Evolutionary conservation across 1,139 yeast species (phyloP).

Genomic region (Suhomyces bolitotheri): DNA sequence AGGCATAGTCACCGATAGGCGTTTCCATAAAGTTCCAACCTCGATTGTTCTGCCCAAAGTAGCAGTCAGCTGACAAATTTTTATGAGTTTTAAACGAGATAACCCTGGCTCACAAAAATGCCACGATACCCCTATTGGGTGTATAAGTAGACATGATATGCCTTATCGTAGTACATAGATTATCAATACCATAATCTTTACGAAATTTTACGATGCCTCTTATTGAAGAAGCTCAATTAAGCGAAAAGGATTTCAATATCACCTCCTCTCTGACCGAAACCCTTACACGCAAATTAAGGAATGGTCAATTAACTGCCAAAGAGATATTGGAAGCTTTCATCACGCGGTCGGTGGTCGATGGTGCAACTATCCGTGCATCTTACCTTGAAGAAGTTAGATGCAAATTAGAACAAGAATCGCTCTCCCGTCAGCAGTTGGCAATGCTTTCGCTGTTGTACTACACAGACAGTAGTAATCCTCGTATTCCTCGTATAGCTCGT

Average conservation of each 20-base stretch:
- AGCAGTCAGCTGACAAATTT: not conserved
- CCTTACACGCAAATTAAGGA: slow-evolving; percentile 17
- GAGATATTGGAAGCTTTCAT: slow-evolving; percentile 53
- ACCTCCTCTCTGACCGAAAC: slow-evolving; percentile 19
- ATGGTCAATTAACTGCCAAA: slow-evolving; percentile 39
- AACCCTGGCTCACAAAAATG: not conserved
- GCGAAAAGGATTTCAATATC: slow-evolving; percentile 20
- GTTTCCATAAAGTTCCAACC: too few species aligned
- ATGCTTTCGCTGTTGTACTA: slow-evolving; percentile 7
- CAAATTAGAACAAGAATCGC: not conserved
- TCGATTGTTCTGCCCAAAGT: too few species aligned
- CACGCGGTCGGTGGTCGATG: slow-evolving; percentile 42
- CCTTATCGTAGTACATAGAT: too few species aligned
- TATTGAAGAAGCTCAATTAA: too few species aligned
- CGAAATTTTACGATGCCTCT: too few species aligned
- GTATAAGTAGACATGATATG: too few species aligned
- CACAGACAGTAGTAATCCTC: not conserved
- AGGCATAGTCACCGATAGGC: too few species aligned
- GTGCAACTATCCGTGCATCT: slow-evolving; percentile 2
- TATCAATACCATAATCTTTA: too few species aligned
- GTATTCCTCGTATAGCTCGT: too few species aligned
- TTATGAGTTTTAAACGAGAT: not conserved
- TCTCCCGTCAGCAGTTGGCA: slow-evolving; percentile 4
- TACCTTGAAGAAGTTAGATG: slow-evolving; percentile 5
- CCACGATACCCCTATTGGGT: not conserved